A percentile compares a stretch with the other conserved stretches of the same genome.
These are phyloP conservation scores for Nemania sp. DNA, from an alignment of 2,329 filamentous ascomycete species.

Conservation along the genomic window DNA sequence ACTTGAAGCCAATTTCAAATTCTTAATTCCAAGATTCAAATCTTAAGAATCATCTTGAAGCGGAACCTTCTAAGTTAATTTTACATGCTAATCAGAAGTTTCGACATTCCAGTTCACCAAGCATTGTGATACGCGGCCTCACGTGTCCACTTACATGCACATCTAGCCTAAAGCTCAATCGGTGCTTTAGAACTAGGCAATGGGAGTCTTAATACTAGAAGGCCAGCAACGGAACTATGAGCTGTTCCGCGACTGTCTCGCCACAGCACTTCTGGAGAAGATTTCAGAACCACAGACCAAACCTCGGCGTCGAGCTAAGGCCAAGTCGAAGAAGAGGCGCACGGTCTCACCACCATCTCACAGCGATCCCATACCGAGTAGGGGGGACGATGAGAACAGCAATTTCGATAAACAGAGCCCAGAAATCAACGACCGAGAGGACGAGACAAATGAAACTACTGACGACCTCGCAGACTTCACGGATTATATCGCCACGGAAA, in stretches of 20 bases:
- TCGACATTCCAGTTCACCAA: not conserved
- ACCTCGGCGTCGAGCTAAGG: constrained; percentile 59
- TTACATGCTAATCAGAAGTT: too few relatives aligned
- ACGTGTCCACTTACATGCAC: constrained; percentile 8
- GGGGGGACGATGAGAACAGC: not conserved
- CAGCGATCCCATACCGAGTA: not conserved
- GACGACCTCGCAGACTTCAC: constrained; percentile 84
- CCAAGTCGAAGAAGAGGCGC: constrained; percentile 52
- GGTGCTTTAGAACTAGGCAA: constrained; percentile 3
- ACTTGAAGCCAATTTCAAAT: too few relatives aligned
- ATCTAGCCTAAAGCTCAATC: not conserved
- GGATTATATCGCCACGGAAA: constrained; percentile 78
- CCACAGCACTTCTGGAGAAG: constrained; percentile 74
- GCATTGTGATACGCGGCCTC: not conserved
- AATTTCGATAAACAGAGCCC: not conserved
- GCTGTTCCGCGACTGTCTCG: constrained; percentile 80
- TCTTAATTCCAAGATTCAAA: too few relatives aligned
- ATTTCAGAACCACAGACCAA: constrained; percentile 59
- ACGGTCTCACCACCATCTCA: constrained; percentile 25
- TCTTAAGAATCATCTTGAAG: too few relatives aligned
- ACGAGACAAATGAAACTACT: constrained; percentile 45
- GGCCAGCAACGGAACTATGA: constrained; percentile 66
- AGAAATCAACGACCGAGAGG: constrained; percentile 16
- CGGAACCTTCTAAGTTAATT: too few relatives aligned
- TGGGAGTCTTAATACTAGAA: constrained; percentile 40